Percentiles rank a stretch among this genome's conserved stretches.
These are phyloP conservation scores for Babesia sp. DNA, from an alignment of 169 alveolate species.

Conservation along the genomic window DNA sequence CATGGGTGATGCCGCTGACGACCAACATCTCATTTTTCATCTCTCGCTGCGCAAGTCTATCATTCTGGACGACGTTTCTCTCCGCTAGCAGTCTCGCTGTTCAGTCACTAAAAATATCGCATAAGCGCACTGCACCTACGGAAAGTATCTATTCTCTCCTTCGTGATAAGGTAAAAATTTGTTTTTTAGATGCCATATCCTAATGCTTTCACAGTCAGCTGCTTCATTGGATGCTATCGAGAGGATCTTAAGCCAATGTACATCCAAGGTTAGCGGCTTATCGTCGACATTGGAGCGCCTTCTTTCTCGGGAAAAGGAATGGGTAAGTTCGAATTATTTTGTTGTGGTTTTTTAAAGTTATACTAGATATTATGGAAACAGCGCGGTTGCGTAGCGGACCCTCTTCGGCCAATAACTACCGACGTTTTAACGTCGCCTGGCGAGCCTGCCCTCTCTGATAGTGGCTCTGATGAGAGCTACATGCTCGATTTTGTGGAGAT, in stretches of 20 bases:
- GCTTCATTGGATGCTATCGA: constrained; percentile 42
- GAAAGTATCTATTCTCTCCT: constrained; percentile 41
- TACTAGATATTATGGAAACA: constrained; percentile 51
- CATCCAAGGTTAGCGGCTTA: constrained; percentile 30
- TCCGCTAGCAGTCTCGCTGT: constrained; percentile 28
- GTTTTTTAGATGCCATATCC: neutral
- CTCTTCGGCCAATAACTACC: constrained; percentile 10
- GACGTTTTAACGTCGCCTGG: constrained; percentile 21
- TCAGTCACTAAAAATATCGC: constrained; percentile 55
- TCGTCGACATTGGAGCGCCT: constrained; percentile 7
- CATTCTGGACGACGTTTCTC: constrained; percentile 42
- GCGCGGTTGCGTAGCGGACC: constrained; percentile 29
- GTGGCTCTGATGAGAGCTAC: neutral
- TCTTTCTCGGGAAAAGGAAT: constrained; percentile 46
- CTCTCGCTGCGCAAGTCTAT: constrained; percentile 19
- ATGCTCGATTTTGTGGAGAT: constrained; percentile 15
- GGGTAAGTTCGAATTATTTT: constrained; percentile 54
- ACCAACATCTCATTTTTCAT: constrained; percentile 22
- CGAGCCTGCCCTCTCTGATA: neutral
- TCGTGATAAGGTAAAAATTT: constrained; percentile 46
- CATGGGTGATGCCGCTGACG: constrained; percentile 17
- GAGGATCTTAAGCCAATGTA: constrained; percentile 25
- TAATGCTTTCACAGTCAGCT: constrained; percentile 14
- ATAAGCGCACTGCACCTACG: constrained; percentile 32
- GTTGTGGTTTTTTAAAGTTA: no score